A percentile compares a stretch with the other conserved stretches of the same genome.
Conservation (phyloP, 2,329 filamentous ascomycete genomes). For the Trichoderma atrobrunneum region DNA sequence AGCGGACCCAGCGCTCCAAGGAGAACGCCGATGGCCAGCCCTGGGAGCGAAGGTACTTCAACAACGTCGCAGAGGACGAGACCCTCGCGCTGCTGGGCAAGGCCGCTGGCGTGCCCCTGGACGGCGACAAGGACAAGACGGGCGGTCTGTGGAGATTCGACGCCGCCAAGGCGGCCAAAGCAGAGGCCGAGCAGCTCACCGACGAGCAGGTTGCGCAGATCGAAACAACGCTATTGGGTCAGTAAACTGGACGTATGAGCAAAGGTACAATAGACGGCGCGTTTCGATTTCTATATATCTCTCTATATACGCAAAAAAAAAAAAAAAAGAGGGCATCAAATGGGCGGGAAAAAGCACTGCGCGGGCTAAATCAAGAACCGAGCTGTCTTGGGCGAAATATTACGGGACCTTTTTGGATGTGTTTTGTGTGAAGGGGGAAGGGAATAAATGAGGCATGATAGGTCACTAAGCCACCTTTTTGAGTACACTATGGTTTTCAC, state of each 20-base stretch:
- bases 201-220: constrained; percentile 42
- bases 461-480: neutral
- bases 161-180: constrained; percentile 43
- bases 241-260: constrained; percentile 26
- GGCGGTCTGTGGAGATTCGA: constrained; percentile 61
- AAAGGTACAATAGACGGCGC: neutral
- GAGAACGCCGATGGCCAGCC: constrained; percentile 71
- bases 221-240: constrained; percentile 44
- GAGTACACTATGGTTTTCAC: neutral
- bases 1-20: constrained; percentile 69
- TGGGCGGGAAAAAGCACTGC: neutral
- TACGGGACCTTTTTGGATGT: constrained; percentile 1
- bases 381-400: constrained; percentile 1
- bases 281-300: neutral
- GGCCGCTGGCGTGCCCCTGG: constrained; percentile 45
- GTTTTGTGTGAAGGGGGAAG: neutral
- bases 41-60: constrained; percentile 88
- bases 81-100: constrained; percentile 46
- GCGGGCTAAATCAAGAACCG: neutral
- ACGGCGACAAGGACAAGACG: constrained; percentile 59
- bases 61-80: constrained; percentile 46
- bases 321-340: neutral
- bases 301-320: neutral
- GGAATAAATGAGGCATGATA: neutral
- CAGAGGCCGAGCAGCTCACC: constrained; percentile 37